Evolutionary conservation across 345 rosid species (phyloP).

Genomic region (Cardamine chenopodiifolia): DNA sequence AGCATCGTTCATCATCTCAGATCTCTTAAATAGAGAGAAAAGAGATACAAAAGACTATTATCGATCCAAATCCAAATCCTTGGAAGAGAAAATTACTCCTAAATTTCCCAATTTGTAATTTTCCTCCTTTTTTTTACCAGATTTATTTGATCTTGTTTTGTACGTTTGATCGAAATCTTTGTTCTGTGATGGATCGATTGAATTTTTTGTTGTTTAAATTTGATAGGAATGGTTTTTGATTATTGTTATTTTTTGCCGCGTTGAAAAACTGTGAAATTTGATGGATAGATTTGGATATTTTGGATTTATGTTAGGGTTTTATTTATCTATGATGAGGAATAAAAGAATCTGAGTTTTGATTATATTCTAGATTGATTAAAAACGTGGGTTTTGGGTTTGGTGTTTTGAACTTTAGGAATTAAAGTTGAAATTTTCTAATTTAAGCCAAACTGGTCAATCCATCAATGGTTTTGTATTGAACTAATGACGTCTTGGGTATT

Average conservation of each 20-base stretch:
- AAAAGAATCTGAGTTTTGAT: constrained; percentile 14
- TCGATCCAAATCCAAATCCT: constrained; percentile 34
- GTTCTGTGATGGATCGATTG: constrained; percentile 20
- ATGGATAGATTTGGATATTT: neutral
- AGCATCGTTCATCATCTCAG: constrained; percentile 42
- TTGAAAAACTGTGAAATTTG: constrained; percentile 22
- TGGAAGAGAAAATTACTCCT: constrained; percentile 22
- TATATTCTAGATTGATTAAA: constrained; percentile 9
- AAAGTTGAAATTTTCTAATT: constrained; percentile 14
- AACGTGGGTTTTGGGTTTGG: neutral
- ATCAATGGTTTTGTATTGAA: neutral
- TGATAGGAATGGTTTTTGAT: constrained; percentile 28
- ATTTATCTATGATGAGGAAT: neutral
- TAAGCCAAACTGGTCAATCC: constrained; percentile 7
- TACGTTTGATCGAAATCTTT: constrained; percentile 14
- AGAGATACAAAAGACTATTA: neutral
- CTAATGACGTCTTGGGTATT: neutral
- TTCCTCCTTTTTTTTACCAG: constrained; percentile 2
- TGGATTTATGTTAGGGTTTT: constrained; percentile 22
- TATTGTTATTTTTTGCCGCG: neutral
- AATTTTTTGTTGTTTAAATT: neutral
- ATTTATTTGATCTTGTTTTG: neutral
- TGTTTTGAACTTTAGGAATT: neutral
- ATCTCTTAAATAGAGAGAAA: constrained; percentile 37
- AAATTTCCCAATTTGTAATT: constrained; percentile 47